phyloP scores from a whole-genome alignment of 768 basidiomycete genomes.

The Lepiota brunneoincarnata region DNA sequence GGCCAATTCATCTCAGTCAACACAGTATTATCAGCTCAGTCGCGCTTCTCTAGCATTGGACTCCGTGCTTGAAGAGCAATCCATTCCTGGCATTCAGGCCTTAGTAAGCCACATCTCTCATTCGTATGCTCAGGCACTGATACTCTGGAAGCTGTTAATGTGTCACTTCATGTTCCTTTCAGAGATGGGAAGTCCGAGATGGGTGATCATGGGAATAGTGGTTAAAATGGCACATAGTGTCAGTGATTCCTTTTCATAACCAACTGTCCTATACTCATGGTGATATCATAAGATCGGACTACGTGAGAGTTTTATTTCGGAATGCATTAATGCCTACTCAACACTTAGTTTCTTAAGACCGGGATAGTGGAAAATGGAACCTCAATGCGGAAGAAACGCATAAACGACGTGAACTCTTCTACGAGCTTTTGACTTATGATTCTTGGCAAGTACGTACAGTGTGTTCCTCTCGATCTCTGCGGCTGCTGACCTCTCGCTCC shows the following conservation, averaged over 20 bases:
- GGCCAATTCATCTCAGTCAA: conserved; percentile 51
- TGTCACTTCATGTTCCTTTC: conserved; percentile 51
- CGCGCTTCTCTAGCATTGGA: conserved; percentile 60
- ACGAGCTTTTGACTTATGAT: conserved; percentile 67
- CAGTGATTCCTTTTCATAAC: conserved; percentile 25
- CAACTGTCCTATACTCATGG: conserved; percentile 11
- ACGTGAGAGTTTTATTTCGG: conserved; percentile 43
- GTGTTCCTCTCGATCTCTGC: conserved; percentile 1
- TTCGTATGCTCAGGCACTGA: conserved; percentile 7
- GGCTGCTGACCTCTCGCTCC: conserved; percentile 8
- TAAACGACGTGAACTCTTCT: conserved; percentile 57
- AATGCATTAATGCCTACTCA: background rate
- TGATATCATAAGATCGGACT: conserved; percentile 50
- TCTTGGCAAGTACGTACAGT: conserved; percentile 58
- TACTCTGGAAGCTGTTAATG: conserved; percentile 49
- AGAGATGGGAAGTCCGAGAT: conserved; percentile 56
- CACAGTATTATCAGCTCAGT: conserved; percentile 57
- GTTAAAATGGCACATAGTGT: conserved; percentile 73
- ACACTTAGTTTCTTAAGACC: conserved; percentile 40
- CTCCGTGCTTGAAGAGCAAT: conserved; percentile 63
- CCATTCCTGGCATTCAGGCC: conserved; percentile 62
- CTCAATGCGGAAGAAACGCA: conserved; percentile 53
- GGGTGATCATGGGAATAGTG: conserved; percentile 69
- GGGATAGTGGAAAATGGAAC: conserved; percentile 67
- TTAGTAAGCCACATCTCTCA: conserved; percentile 38